Conservation (phyloP, 1,284 basidiomycete genomes). For the Pseudozyma thailandica region DNA sequence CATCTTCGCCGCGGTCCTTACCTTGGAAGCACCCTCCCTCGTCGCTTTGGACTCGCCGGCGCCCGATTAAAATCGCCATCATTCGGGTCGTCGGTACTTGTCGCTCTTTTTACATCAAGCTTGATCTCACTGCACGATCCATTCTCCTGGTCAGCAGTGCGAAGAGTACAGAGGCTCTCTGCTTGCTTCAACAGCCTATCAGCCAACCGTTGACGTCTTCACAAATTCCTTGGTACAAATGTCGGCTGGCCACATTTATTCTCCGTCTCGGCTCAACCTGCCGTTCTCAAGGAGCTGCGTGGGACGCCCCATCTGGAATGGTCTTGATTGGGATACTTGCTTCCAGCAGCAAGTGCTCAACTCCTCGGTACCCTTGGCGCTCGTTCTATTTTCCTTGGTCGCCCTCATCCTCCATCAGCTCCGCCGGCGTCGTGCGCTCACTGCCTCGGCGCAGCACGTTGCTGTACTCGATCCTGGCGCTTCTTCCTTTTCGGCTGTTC, state of each 20-base stretch:
- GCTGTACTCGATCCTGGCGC: conserved; percentile 54
- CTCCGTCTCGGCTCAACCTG: conserved; percentile 10
- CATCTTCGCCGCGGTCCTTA: not conserved
- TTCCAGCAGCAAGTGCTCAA: conserved; percentile 50
- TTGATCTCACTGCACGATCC: not conserved
- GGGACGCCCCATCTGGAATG: conserved; percentile 38
- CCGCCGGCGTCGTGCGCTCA: conserved; percentile 30
- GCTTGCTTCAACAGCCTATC: too few species aligned
- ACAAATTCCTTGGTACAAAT: too few species aligned
- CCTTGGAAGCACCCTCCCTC: conserved; percentile 2
- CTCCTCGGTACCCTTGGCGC: conserved; percentile 32
- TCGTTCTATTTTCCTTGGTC: conserved; percentile 37
- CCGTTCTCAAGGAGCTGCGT: conserved; percentile 17
- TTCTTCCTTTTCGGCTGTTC: conserved; percentile 39
- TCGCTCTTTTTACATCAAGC: conserved; percentile 13
- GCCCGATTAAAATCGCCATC: conserved; percentile 17
- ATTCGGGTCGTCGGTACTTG: conserved; percentile 32
- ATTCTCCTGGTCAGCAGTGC: too few species aligned
- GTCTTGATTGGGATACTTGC: conserved; percentile 48
- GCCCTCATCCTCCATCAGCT: conserved; percentile 35
- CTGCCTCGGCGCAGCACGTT: conserved; percentile 41
- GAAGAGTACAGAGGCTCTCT: not conserved
- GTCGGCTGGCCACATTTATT: too few species aligned
- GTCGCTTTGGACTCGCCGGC: conserved; percentile 6
- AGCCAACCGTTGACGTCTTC: too few species aligned